Percentiles rank a stretch among this genome's conserved stretches.
These are phyloP conservation scores for Trichoderma sp. DNA, from an alignment of 2,329 filamentous ascomycete species.

Conservation along the genomic window DNA sequence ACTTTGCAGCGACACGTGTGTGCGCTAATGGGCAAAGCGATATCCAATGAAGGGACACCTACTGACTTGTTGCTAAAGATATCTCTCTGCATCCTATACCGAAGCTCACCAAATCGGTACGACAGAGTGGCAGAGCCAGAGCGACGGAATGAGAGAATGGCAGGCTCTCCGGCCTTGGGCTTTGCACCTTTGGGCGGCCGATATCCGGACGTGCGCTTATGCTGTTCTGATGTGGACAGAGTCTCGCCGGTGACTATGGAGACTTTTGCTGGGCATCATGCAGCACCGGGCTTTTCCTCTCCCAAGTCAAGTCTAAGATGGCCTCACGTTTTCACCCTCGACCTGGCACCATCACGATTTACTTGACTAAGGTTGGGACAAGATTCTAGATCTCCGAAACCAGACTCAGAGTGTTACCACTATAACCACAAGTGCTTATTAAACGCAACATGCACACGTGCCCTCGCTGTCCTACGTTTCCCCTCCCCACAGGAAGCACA, in stretches of 20 bases:
- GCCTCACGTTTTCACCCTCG: not conserved
- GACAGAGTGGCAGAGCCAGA: not conserved
- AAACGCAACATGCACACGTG: slow-evolving; percentile 5
- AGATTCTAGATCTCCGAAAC: not conserved
- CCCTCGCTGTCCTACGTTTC: slow-evolving; percentile 1
- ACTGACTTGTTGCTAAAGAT: slow-evolving; percentile 13
- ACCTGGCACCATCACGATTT: not conserved
- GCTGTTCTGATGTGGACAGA: not conserved
- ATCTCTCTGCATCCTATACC: slow-evolving; percentile 2
- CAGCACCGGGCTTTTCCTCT: not conserved
- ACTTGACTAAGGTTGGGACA: not conserved
- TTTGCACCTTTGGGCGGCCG: not conserved
- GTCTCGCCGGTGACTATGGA: not conserved
- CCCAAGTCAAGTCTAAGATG: not conserved
- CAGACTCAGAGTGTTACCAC: not conserved
- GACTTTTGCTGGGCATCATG: not conserved
- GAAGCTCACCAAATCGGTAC: not conserved
- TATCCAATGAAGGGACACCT: not conserved
- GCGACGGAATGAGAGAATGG: not conserved
- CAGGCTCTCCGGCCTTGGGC: not conserved
- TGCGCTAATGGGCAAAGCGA: not conserved
- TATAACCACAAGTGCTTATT: not conserved
- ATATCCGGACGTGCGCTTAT: not conserved
- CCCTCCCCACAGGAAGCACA: not conserved
- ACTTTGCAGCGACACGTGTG: slow-evolving; percentile 8